phyloP scores from a whole-genome alignment of 1,284 basidiomycete genomes.

The Agaricales sp. region DNA sequence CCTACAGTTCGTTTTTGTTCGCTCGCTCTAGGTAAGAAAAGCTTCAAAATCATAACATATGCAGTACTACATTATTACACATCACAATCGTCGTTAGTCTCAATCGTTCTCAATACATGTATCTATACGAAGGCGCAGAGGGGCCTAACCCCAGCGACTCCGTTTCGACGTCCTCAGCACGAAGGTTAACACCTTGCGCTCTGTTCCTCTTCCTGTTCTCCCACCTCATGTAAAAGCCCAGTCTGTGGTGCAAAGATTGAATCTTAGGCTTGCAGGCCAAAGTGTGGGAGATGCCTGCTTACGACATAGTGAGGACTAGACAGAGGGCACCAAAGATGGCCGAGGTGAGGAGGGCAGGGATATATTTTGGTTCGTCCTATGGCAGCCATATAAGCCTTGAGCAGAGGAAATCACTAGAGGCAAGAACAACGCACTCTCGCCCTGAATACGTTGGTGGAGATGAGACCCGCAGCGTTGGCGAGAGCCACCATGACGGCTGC shows the following conservation, averaged over 20 bases:
- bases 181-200: constrained; percentile 30
- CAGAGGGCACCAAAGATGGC: constrained; percentile 32
- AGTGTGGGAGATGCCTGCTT: constrained; percentile 12
- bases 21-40: too few species aligned
- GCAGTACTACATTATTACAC: too few species aligned
- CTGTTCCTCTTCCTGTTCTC: constrained; percentile 32
- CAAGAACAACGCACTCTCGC: constrained; percentile 16
- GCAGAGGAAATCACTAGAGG: not conserved
- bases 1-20: too few species aligned
- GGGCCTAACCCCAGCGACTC: constrained; percentile 31
- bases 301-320: constrained; percentile 26
- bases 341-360: constrained; percentile 27
- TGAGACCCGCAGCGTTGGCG: constrained; percentile 39
- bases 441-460: constrained; percentile 40
- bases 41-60: too few species aligned
- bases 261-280: too few species aligned
- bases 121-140: constrained; percentile 30
- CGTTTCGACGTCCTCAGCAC: constrained; percentile 33
- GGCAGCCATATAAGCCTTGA: not conserved
- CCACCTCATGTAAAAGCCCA: constrained; percentile 29
- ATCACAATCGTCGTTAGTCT: not conserved
- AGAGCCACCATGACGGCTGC: constrained; percentile 41
- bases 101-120: constrained; percentile 39
- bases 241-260: constrained; percentile 12
- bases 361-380: constrained; percentile 32